These are phyloP conservation scores for Apiospora kogelbergensis DNA, from an alignment of 2,329 filamentous ascomycete species.

Conservation along the genomic window DNA sequence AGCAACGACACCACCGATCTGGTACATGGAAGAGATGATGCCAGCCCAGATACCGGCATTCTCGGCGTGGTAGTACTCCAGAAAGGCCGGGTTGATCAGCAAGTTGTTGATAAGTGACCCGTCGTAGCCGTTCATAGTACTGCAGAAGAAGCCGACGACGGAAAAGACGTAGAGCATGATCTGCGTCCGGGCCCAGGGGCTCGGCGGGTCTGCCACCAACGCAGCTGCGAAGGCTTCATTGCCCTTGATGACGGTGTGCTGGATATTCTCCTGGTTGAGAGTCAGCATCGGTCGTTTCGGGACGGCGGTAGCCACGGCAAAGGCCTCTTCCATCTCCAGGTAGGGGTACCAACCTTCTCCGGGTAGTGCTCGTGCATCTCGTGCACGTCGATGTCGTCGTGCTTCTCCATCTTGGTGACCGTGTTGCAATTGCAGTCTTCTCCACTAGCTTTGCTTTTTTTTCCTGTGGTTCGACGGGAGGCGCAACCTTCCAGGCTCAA, in stretches of 20 bases:
- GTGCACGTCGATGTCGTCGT: neutral
- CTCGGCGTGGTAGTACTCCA: constrained; percentile 37
- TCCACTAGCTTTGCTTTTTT: neutral
- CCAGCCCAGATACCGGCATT: constrained; percentile 48
- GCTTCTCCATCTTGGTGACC: neutral
- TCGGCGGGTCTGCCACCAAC: constrained; percentile 51
- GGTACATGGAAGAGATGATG: constrained; percentile 45
- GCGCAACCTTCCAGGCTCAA: neutral
- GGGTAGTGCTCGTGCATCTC: constrained; percentile 4
- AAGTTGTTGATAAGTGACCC: constrained; percentile 50
- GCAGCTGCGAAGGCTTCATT: constrained; percentile 56
- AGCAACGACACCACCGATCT: constrained; percentile 49
- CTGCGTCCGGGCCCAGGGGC: constrained; percentile 38
- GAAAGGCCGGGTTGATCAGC: constrained; percentile 41
- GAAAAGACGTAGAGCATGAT: constrained; percentile 44
- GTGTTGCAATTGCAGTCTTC: neutral
- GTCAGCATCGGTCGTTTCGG: neutral
- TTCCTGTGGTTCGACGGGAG: neutral
- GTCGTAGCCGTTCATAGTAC: constrained; percentile 54
- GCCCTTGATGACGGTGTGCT: constrained; percentile 48
- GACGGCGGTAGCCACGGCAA: neutral
- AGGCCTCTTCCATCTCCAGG: too few species aligned
- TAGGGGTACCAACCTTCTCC: constrained; percentile 3
- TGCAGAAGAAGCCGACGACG: constrained; percentile 48
- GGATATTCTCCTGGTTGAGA: constrained; percentile 21